Conservation (phyloP, 768 basidiomycete genomes). For the Tremella mesenterica region DNA sequence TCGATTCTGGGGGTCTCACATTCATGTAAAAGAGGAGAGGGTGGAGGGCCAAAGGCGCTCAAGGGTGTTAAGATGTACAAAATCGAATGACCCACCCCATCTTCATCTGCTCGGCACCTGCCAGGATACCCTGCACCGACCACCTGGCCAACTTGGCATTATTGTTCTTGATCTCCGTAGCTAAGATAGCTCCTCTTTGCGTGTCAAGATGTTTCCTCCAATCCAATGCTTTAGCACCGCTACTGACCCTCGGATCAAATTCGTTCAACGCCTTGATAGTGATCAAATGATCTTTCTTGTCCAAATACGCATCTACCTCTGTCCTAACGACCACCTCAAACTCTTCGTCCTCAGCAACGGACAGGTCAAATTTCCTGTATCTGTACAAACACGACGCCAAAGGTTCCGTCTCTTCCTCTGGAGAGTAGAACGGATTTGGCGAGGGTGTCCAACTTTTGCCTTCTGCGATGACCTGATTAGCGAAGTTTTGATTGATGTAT, state of each 20-base stretch:
- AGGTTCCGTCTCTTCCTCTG: conserved; percentile 85
- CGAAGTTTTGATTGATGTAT: conserved; percentile 97
- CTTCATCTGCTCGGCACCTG: conserved; percentile 93
- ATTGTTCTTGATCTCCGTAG: conserved; percentile 99
- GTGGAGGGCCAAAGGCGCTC: background rate
- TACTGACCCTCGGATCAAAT: conserved; percentile 76
- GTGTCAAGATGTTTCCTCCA: conserved; percentile 96
- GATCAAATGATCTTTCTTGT: conserved; percentile 59
- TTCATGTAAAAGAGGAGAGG: background rate
- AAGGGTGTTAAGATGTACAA: too few relatives aligned
- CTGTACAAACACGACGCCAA: conserved; percentile 93
- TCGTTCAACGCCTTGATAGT: conserved; percentile 95
- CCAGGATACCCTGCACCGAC: conserved; percentile 89
- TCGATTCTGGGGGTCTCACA: background rate
- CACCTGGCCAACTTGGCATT: conserved; percentile 94
- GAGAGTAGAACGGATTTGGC: conserved; percentile 86
- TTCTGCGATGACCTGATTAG: conserved; percentile 87
- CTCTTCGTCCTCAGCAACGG: conserved; percentile 74
- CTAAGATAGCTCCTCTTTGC: conserved; percentile 93
- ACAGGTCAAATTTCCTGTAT: conserved; percentile 89
- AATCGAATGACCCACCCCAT: conserved; percentile 62
- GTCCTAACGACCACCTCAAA: conserved; percentile 81
- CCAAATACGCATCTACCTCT: conserved; percentile 81
- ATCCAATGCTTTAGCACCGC: conserved; percentile 90
- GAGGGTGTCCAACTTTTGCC: conserved; percentile 65